phyloP scores from a whole-genome alignment of 495 filamentous ascomycete species.

The Neurospora cerealis region DNA sequence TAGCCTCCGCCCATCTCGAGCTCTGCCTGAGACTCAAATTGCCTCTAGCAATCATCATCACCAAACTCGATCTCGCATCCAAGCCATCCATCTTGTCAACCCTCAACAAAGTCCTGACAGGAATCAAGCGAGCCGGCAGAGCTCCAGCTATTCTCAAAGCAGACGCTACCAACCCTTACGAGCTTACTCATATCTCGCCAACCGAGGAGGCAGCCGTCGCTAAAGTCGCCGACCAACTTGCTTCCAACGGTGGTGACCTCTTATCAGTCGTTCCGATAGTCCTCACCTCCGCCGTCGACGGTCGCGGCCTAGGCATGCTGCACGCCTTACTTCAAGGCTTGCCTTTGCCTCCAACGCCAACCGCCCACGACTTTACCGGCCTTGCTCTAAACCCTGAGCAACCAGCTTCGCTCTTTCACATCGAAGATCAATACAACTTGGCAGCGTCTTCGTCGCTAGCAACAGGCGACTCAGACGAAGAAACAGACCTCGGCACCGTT shows the following conservation, averaged over 20 bases:
- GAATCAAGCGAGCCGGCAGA: constrained; percentile 63
- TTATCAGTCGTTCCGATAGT: constrained; percentile 66
- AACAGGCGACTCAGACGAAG: constrained; percentile 25
- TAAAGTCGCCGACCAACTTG: constrained; percentile 37
- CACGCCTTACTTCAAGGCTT: constrained; percentile 74
- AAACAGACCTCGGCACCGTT: constrained; percentile 44
- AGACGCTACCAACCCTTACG: constrained; percentile 21
- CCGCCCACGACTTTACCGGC: constrained; percentile 32
- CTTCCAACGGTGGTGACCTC: constrained; percentile 31
- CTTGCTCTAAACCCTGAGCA: constrained; percentile 38
- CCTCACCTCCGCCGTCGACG: constrained; percentile 78
- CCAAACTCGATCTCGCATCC: constrained; percentile 82
- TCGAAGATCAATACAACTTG: constrained; percentile 67
- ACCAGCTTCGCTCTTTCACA: constrained; percentile 59
- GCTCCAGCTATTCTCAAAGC: constrained; percentile 60
- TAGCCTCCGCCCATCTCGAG: constrained; percentile 72
- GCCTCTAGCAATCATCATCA: constrained; percentile 71
- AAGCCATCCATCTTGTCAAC: constrained; percentile 55
- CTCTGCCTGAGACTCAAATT: constrained; percentile 71
- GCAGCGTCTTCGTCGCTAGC: constrained; percentile 30
- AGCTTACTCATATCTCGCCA: constrained; percentile 25
- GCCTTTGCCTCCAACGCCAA: constrained; percentile 54
- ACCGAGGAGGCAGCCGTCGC: constrained; percentile 43
- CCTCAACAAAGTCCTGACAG: constrained; percentile 62
- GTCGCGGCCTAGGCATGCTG: constrained; percentile 66